Conservation (phyloP, 2,329 filamentous ascomycete species). For the Hansfordia pulvinata region DNA sequence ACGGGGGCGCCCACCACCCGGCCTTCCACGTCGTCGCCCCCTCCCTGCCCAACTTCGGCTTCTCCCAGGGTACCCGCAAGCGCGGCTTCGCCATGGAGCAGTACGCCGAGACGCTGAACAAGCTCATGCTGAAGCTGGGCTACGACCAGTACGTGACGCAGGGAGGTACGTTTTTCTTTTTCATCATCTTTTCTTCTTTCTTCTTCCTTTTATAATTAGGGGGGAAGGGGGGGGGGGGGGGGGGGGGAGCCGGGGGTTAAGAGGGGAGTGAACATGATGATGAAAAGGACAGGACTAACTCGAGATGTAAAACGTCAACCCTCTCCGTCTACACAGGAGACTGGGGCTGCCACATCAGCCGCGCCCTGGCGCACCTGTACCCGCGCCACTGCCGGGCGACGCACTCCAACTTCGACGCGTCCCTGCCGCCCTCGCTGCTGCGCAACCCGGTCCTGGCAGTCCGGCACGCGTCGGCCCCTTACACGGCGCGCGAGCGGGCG, state of each 20-base stretch:
- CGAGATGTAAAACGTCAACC: slow-evolving; percentile 6
- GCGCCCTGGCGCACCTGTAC: slow-evolving; percentile 44
- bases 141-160: slow-evolving; percentile 36
- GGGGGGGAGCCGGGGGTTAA: too few relatives aligned
- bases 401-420: slow-evolving; percentile 44
- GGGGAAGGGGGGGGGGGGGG: too few relatives aligned
- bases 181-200: not conserved
- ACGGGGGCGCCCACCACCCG: slow-evolving; percentile 10
- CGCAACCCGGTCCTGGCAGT: slow-evolving; percentile 43
- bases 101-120: slow-evolving; percentile 44
- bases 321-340: slow-evolving; percentile 15
- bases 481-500: slow-evolving; percentile 32
- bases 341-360: slow-evolving; percentile 43
- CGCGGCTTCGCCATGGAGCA: slow-evolving; percentile 41
- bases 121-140: slow-evolving; percentile 44
- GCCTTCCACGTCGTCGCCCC: slow-evolving; percentile 33
- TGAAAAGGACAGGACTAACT: too few relatives aligned
- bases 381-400: slow-evolving; percentile 41
- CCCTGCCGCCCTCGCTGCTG: slow-evolving; percentile 31
- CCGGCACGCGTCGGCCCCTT: slow-evolving; percentile 38
- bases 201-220: too few relatives aligned
- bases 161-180: slow-evolving; percentile 7
- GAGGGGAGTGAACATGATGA: too few relatives aligned
- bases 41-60: slow-evolving; percentile 30
- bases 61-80: slow-evolving; percentile 22